Evolutionary conservation across 164 flowering plant species (phyloP).

Genomic region (Berberis thunbergii): DNA sequence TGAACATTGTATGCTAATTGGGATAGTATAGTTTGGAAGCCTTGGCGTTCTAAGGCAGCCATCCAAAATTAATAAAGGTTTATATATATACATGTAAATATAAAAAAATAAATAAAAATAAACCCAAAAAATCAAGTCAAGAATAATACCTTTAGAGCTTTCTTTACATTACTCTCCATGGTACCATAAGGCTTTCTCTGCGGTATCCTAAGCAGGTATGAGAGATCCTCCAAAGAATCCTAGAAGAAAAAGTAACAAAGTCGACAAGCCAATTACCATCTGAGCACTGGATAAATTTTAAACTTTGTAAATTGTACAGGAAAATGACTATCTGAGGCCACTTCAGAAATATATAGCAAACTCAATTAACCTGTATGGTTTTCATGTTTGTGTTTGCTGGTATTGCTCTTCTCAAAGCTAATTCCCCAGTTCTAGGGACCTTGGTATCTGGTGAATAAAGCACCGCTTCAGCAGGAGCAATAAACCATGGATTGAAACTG

Average conservation of each 20-base stretch:
- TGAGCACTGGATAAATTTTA: not conserved
- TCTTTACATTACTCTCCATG: constrained; percentile 93
- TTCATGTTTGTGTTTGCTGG: constrained; percentile 89
- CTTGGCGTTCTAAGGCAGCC: too few species aligned
- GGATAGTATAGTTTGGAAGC: too few species aligned
- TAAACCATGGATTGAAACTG: constrained; percentile 26
- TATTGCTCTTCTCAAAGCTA: constrained; percentile 86
- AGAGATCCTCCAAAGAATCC: constrained; percentile 86
- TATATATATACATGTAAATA: too few species aligned
- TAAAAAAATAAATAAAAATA: too few species aligned
- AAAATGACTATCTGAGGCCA: not conserved
- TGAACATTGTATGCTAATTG: too few species aligned
- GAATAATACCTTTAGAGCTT: constrained; percentile 65
- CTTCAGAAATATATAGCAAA: not conserved
- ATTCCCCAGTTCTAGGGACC: constrained; percentile 92
- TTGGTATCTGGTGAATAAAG: constrained; percentile 95
- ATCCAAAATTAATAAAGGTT: too few species aligned
- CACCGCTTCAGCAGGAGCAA: constrained; percentile 63
- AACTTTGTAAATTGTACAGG: not conserved
- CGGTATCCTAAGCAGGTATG: constrained; percentile 90
- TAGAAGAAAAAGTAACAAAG: constrained; percentile 15
- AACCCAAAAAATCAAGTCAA: not conserved
- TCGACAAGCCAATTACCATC: constrained; percentile 9
- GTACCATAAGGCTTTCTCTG: constrained; percentile 97
- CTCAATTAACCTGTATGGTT: constrained; percentile 58